phyloP scores from a whole-genome alignment of 2,329 filamentous ascomycete genomes.

The Cladorrhinum sp. region DNA sequence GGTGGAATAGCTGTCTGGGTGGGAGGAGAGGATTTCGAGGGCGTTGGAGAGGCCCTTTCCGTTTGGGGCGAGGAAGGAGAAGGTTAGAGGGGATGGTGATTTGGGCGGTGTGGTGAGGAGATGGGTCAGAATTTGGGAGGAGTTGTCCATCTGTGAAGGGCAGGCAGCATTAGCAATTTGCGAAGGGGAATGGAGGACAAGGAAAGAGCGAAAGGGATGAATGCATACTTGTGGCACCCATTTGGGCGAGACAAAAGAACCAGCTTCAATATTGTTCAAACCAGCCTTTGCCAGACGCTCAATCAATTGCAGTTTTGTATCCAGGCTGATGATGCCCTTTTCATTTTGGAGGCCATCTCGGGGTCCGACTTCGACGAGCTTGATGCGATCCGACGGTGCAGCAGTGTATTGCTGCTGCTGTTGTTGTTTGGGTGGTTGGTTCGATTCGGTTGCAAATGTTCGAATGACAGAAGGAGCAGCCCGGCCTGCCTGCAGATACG shows the following conservation, averaged over 20 bases:
- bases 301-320: constrained; percentile 75
- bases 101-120: constrained; percentile 57
- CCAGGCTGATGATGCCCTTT: constrained; percentile 65
- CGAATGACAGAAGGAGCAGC: background rate
- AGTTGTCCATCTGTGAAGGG: constrained; percentile 38
- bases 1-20: constrained; percentile 50
- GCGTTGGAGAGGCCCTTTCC: constrained; percentile 68
- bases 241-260: constrained; percentile 79
- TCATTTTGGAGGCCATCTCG: constrained; percentile 88
- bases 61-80: constrained; percentile 81
- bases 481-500: constrained; percentile 11
- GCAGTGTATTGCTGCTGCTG: background rate
- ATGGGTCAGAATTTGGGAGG: constrained; percentile 69
- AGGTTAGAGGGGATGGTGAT: constrained; percentile 59
- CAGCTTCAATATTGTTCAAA: constrained; percentile 71
- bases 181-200: background rate
- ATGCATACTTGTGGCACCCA: constrained; percentile 72
- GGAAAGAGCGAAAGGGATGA: no score
- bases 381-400: constrained; percentile 38
- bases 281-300: constrained; percentile 66
- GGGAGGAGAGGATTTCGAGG: constrained; percentile 47
- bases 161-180: background rate
- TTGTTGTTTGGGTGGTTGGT: constrained; percentile 15
- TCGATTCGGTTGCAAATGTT: constrained; percentile 19
- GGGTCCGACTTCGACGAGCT: constrained; percentile 79